Conservation (phyloP, 2,329 filamentous ascomycete species). For the Rhinocladiella similis region DNA sequence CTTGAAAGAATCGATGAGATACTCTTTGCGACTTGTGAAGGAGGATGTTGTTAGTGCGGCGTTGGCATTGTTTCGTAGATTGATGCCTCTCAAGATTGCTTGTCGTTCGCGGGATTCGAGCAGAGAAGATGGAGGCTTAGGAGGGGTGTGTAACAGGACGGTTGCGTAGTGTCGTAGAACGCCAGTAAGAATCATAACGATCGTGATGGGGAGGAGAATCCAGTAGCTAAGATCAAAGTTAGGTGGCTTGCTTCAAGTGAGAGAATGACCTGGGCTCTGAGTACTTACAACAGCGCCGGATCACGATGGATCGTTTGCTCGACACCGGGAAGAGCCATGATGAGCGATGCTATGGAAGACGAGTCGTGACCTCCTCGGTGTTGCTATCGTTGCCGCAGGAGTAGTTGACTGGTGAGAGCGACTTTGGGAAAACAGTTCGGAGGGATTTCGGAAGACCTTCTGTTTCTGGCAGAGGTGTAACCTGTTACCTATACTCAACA, state of each 20-base stretch:
- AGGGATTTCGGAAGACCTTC: too few relatives aligned
- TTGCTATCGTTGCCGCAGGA: too few relatives aligned
- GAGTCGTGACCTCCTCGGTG: not conserved
- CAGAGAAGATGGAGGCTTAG: constrained; percentile 72
- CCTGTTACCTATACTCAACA: too few relatives aligned
- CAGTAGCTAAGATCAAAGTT: constrained; percentile 70
- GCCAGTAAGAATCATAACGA: constrained; percentile 97
- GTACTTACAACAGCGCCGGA: constrained; percentile 89
- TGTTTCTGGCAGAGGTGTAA: not conserved
- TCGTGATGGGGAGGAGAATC: constrained; percentile 95
- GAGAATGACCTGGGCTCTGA: not conserved
- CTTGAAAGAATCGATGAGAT: constrained; percentile 78
- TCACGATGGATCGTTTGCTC: constrained; percentile 97
- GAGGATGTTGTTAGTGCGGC: constrained; percentile 75
- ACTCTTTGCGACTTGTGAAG: constrained; percentile 78
- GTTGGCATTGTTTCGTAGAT: constrained; percentile 78
- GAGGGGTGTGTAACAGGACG: constrained; percentile 80
- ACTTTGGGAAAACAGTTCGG: too few relatives aligned
- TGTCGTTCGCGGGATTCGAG: constrained; percentile 73
- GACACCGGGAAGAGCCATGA: constrained; percentile 75
- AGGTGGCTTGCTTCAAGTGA: constrained; percentile 2
- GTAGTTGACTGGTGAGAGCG: too few relatives aligned
- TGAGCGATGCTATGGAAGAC: constrained; percentile 27
- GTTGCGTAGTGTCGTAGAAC: constrained; percentile 95
- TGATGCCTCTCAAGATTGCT: constrained; percentile 77